These are phyloP conservation scores for Fusarium verticillioides DNA, from an alignment of 2,329 filamentous ascomycete species.

Conservation along the genomic window DNA sequence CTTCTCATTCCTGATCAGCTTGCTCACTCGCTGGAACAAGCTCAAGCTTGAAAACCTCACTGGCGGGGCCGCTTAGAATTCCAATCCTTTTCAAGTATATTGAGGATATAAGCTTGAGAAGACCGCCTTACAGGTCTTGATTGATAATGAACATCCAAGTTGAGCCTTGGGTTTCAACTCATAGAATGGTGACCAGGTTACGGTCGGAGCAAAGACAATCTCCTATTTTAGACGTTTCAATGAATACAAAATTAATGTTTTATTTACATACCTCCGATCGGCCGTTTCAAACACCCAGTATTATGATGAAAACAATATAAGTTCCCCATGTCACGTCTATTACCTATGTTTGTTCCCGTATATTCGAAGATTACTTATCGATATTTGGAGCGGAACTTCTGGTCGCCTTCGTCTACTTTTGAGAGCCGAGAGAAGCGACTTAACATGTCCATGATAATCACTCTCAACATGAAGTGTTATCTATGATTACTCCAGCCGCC, in stretches of 20 bases:
- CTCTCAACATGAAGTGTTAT: not conserved
- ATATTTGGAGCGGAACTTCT: accelerated
- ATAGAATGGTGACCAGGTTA: slow-evolving; percentile 24
- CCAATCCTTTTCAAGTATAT: no score
- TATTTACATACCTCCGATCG: not conserved
- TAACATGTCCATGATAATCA: accelerated
- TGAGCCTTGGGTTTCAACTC: not conserved
- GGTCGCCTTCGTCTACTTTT: not conserved
- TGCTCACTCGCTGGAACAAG: slow-evolving; percentile 53
- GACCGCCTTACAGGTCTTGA: not conserved
- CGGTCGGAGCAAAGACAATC: slow-evolving; percentile 3
- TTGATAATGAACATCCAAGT: not conserved
- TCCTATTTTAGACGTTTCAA: slow-evolving; percentile 20
- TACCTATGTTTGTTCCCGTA: no score
- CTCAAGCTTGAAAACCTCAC: slow-evolving; percentile 47
- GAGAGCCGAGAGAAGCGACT: not conserved
- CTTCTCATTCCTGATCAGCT: slow-evolving; percentile 50
- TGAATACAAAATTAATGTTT: slow-evolving; percentile 3
- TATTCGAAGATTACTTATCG: not conserved
- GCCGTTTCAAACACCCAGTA: not conserved
- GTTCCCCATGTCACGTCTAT: not conserved
- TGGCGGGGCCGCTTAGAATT: slow-evolving; percentile 47
- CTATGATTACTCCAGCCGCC: no score
- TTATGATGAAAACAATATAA: not conserved
- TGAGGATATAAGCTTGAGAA: not conserved